Base-by-base conservation (phyloP, 192 early-diverging fungal genomes). In the Backusella macrospora region DNA sequence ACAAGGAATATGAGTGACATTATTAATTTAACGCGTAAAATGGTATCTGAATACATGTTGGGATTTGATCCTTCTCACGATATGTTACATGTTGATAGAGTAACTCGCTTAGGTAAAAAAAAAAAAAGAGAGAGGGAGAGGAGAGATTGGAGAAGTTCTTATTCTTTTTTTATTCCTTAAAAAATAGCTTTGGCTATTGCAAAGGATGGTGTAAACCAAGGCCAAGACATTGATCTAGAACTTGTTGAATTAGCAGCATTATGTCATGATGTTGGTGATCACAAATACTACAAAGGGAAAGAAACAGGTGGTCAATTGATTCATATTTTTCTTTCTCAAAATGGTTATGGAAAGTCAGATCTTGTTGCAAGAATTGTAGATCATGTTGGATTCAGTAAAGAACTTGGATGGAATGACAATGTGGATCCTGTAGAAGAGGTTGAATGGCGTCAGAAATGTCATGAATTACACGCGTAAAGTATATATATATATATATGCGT, bases 11-110 rank as follows among this genome's bases (percentile, higher is more conserved):
- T 62, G 45, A 46, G 26, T 9, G 21, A 63, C 14, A 65, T 72
- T 13, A 45, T 76, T 65, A 65, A 65, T 3, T 71, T 78, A 29
- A 85, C 90, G 13, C 83, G 86, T 47, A 47, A 63, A 10, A 85
- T 90, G 75, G 90, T 90, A 40, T 81, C 79, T 45, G 81, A 82
- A 44, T 90, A 90, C 65, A 92, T 92, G 90, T 73, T 72, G 39
- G 79, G 76, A 37, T 89, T 89, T 42, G 90, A 92, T 65, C 88
- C 88, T 64, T 92, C 90, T 3, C 90, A 92, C 73, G 90, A 92
- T 72, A 89, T 83, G 84, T 70, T 86, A 6, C 90, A 92, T 78
- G 88, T 92, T 5, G 83, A 90, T 68, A 85, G 90, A 15, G 90
- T 92, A 5, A 86, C 87, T 34, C 69, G 85, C 14, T 82, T 85